Percentiles rank a stretch among this genome's conserved stretches.
These are phyloP conservation scores for Annulohypoxylon bovei DNA, from an alignment of 495 filamentous ascomycete species.

Conservation along the genomic window DNA sequence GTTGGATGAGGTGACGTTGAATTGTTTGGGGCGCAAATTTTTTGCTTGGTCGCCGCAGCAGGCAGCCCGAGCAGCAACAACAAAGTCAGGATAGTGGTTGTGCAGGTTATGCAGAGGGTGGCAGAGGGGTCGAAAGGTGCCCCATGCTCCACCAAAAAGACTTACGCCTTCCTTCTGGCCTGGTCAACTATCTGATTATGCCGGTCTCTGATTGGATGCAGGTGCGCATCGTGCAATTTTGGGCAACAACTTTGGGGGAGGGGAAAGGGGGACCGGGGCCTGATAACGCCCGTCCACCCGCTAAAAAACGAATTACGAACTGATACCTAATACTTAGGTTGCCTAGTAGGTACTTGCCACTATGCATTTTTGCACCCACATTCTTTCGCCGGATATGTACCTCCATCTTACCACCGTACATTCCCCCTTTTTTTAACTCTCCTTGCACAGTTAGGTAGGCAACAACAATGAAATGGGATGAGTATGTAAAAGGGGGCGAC, in stretches of 20 bases:
- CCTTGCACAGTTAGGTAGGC: conserved; percentile 10
- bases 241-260: conserved; percentile 28
- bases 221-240: conserved; percentile 26
- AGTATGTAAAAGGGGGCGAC: conserved; percentile 14
- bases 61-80: conserved; percentile 39
- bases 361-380: background rate
- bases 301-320: conserved; percentile 8
- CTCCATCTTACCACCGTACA: background rate
- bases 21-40: conserved; percentile 59
- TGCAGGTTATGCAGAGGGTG: conserved; percentile 36
- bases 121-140: conserved; percentile 2
- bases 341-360: conserved; percentile 9
- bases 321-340: conserved; percentile 1
- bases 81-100: conserved; percentile 36
- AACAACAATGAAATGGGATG: conserved; percentile 11
- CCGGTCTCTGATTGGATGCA: conserved; percentile 28
- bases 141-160: conserved; percentile 17
- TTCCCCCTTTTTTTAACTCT: conserved; percentile 21
- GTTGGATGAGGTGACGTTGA: conserved; percentile 75
- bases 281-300: conserved; percentile 6
- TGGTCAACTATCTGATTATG: conserved; percentile 11
- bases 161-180: conserved; percentile 14
- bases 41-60: conserved; percentile 47
- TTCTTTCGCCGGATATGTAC: conserved; percentile 19
- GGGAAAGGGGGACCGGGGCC: conserved; percentile 19